phyloP scores from a whole-genome alignment of 371 early-diverging fungal species.

The Capillidium rhysosporum region DNA sequence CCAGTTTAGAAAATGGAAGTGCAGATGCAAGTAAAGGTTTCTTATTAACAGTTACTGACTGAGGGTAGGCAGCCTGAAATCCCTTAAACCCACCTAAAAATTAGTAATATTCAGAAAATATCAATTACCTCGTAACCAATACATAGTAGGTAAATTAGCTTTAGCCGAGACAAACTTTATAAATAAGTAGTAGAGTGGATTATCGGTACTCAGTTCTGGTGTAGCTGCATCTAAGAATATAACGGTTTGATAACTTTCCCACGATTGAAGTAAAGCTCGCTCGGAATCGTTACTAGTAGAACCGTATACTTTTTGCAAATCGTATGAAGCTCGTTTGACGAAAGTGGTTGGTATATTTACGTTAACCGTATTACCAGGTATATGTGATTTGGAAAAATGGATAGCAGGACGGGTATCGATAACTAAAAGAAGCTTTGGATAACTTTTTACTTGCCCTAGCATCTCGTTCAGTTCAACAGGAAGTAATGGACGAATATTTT shows the following conservation, averaged over 20 bases:
- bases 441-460: too few relatives aligned
- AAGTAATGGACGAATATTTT: not conserved
- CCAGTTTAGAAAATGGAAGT: too few relatives aligned
- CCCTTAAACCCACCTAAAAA: conserved; percentile 6
- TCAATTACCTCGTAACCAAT: conserved; percentile 1
- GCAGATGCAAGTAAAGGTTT: too few relatives aligned
- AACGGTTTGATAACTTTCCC: not conserved
- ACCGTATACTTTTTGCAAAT: not conserved
- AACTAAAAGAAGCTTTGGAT: not conserved
- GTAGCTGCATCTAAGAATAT: conserved; percentile 3
- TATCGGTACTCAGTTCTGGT: not conserved
- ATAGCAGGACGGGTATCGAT: conserved; percentile 3
- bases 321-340: not conserved
- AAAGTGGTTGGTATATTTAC: not conserved
- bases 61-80: not conserved
- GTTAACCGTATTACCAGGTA: not conserved
- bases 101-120: not conserved
- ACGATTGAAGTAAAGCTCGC: not conserved
- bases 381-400: not conserved
- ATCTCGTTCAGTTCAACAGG: too few relatives aligned
- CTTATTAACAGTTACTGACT: not conserved
- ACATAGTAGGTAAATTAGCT: not conserved
- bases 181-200: not conserved
- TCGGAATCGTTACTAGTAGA: not conserved
- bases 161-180: not conserved